Evolutionary conservation across 495 filamentous ascomycete species (phyloP), one percentile per base, ranked within the genome.

Genomic region (Xylaria intraflava): DNA sequence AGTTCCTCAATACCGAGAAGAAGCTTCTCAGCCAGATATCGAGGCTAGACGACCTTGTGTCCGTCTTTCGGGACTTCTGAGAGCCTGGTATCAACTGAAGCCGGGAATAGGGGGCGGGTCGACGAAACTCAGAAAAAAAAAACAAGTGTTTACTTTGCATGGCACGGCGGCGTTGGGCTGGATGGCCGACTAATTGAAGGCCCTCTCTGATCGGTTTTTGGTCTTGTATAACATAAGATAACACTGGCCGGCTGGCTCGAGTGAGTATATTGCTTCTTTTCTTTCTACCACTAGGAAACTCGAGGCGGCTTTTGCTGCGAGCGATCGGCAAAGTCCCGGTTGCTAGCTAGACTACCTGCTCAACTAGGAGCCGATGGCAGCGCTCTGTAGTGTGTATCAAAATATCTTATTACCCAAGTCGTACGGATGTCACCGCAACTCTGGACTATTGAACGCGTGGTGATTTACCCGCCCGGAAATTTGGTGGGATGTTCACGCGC

Each of bases 31-130:
- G 80, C 0, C 88, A 95, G 65, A 71, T 96, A 3, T 77, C 74
- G 53, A 77, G 89, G 49, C 71, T 93, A 59, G 93, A 99, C 74
- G 86, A 93, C 45, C 71, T 94, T 62, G 83, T 97, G 30, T 84
- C 84, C 27, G 73, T 91, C 17, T 77, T 97, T 56, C 76, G 87
- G 49, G 93, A 99, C 69, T 96, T 85, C 64, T 90, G 59, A 79
- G 59, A 79, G 42, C 35, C 51, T 56, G 36, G 16, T 9, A 42
- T 47, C 6, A 31, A 50, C 24, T 36, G 16, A 27, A 33, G 26
- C 17, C 10, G 2, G 35, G 27, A 29, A 4, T 17, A 11, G 4
- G 14, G 11, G 35, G 35, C 4, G 2, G 22, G 31, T 29, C 41
- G 44, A 23, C 51, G 42, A 46, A 36, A n/a, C n/a, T 30, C 30